Evolutionary conservation across 306 rosid species (phyloP), one percentile per base, ranked within the genome.

Genomic region (Hylodesmum podocarpum): DNA sequence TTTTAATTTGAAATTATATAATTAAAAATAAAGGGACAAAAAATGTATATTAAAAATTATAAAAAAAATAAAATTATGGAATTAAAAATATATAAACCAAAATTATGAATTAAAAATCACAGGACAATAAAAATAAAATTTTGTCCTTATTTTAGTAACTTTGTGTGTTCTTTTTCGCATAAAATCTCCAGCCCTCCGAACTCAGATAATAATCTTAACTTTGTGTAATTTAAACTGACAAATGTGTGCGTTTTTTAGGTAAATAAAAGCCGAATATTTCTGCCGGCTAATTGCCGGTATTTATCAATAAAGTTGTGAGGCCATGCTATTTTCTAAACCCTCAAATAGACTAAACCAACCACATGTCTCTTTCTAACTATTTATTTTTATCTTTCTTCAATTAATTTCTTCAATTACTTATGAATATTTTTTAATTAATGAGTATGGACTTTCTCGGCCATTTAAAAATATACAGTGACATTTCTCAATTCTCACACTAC

Each of bases 281-380:
- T 51, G 57, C 76, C 19, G 41, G 41, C 66, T 57, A 3, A 1
- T 15, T 29, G 22, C 65, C 24, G 50, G 18, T 36, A n/a, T 50
- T 70, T 43, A n/a, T n/a, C n/a, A n/a, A n/a, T n/a, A 21, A 34
- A 66, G 51, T 11, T 6, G 22, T 16, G 37, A 65, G 37, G 36
- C 31, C 37, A 40, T 15, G 40, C 50, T 16, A 68, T 31, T 79
- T 62, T 51, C 31, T 24, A 12, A 36, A 18, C 24, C 55, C 7
- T 53, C 59, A 43, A 65, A 2, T 14, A 40, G 18, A 67, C 29
- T 47, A 75, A 51, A 31, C 65, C 21, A 51, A 31, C 65, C 21
- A 27, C 57, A 11, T 29, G 70, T 71, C 78, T 18, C 24, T 31
- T 4, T 82, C 85, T 0, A 31, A 70, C 64, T 10, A 75, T 27